Percentiles rank a stretch among this genome's conserved stretches.
These are phyloP conservation scores for Lasiodiplodia gonubiensis DNA, from an alignment of 2,329 filamentous ascomycete genomes.

Conservation along the genomic window DNA sequence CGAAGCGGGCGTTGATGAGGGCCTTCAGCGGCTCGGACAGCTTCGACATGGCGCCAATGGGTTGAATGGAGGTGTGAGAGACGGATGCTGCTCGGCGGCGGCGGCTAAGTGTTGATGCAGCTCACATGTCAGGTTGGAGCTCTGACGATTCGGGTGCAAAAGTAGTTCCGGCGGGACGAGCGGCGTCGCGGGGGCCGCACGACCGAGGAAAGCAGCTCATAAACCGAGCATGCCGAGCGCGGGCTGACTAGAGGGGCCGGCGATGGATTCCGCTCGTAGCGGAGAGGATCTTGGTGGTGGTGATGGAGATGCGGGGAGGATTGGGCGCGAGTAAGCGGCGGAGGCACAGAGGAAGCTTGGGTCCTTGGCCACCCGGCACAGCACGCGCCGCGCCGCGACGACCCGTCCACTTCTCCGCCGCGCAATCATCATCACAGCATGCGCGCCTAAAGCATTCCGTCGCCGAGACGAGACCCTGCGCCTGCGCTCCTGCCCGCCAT, in stretches of 20 bases:
- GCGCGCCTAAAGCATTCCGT: neutral
- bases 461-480: neutral
- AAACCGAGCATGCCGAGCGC: neutral
- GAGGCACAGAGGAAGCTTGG: neutral
- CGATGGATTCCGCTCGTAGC: neutral
- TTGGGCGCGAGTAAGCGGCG: neutral
- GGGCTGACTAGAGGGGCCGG: neutral
- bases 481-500: neutral
- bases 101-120: neutral
- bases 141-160: conserved; percentile 9
- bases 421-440: neutral
- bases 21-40: conserved; percentile 73
- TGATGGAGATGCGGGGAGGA: neutral
- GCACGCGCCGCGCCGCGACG: neutral
- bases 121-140: conserved; percentile 5
- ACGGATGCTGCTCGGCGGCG: neutral
- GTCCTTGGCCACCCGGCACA: neutral
- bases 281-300: neutral
- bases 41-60: conserved; percentile 66
- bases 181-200: neutral
- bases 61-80: conserved; percentile 30
- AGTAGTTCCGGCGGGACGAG: conserved; percentile 11
- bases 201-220: neutral
- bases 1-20: conserved; percentile 73
- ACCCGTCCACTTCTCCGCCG: neutral